These are phyloP conservation scores for Eimeria nieschulzi DNA, from an alignment of 169 alveolate species.

Conservation along the genomic window DNA sequence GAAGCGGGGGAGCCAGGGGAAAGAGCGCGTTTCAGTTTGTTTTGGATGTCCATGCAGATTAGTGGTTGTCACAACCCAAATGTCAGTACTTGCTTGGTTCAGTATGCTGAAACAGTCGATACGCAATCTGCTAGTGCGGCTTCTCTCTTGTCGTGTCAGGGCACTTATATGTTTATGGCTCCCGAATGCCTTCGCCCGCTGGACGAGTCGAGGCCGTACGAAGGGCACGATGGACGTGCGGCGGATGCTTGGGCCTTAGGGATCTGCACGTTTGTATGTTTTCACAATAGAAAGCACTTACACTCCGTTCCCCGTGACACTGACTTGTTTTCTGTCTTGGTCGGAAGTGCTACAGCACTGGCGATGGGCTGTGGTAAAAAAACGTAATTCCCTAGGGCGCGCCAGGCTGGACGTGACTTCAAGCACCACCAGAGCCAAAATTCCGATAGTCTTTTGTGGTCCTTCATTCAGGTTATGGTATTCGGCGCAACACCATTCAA, in stretches of 20 bases:
- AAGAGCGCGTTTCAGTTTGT: too few relatives aligned
- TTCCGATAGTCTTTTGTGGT: neutral
- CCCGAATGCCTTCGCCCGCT: conserved; percentile 83
- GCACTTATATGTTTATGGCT: conserved; percentile 86
- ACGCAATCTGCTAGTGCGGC: neutral
- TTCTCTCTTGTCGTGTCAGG: conserved; percentile 76
- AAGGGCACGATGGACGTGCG: conserved; percentile 84
- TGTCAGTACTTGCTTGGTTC: neutral
- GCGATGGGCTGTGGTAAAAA: neutral
- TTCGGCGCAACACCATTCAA: conserved; percentile 82
- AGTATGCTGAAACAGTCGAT: neutral
- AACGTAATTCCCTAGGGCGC: too few relatives aligned
- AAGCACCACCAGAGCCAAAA: too few relatives aligned
- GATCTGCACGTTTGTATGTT: conserved; percentile 78
- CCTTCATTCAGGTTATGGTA: conserved; percentile 72
- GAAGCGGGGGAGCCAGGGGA: too few relatives aligned
- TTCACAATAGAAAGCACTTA: neutral
- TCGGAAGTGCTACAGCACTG: neutral
- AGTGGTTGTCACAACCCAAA: too few relatives aligned
- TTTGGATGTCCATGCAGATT: too few relatives aligned
- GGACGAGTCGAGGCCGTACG: conserved; percentile 79
- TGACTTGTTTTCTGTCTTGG: too few relatives aligned
- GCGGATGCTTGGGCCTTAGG: conserved; percentile 89
- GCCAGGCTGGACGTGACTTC: too few relatives aligned
- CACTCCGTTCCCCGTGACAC: too few relatives aligned